phyloP scores from a whole-genome alignment of 2,329 filamentous ascomycete genomes.

The Fusarium sp. region DNA sequence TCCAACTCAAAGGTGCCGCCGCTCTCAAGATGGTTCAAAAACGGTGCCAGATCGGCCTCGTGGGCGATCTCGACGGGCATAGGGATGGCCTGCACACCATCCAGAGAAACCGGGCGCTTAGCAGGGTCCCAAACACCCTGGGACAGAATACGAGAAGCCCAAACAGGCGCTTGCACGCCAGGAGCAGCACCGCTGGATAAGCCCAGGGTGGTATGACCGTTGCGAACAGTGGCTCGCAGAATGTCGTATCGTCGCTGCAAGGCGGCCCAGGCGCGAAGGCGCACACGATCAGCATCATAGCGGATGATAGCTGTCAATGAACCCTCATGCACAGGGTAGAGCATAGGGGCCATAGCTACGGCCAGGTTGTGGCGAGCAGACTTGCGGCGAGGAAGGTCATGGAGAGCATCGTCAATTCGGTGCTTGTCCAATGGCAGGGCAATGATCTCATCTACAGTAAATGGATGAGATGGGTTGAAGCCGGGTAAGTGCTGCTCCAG shows the following conservation, averaged over 20 bases:
- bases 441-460: slow-evolving; percentile 52
- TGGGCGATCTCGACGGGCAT: slow-evolving; percentile 51
- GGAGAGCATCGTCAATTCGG: slow-evolving; percentile 47
- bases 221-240: slow-evolving; percentile 47
- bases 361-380: slow-evolving; percentile 49
- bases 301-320: slow-evolving; percentile 53
- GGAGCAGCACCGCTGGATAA: slow-evolving; percentile 48
- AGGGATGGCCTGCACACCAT: slow-evolving; percentile 48
- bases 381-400: slow-evolving; percentile 51
- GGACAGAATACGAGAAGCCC: slow-evolving; percentile 48
- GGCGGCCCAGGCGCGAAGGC: slow-evolving; percentile 51
- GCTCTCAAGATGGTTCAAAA: slow-evolving; percentile 48
- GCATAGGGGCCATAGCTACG: slow-evolving; percentile 46
- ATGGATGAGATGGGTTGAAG: slow-evolving; percentile 47
- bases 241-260: slow-evolving; percentile 52
- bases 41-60: slow-evolving; percentile 49
- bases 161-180: slow-evolving; percentile 49
- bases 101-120: slow-evolving; percentile 47
- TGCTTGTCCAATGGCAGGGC: slow-evolving; percentile 47
- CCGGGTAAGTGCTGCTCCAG: slow-evolving; percentile 43
- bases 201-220: slow-evolving; percentile 46
- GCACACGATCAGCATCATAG: slow-evolving; percentile 53
- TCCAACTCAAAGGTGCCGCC: slow-evolving; percentile 47
- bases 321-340: slow-evolving; percentile 51
- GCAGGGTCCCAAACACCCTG: slow-evolving; percentile 51